Evolutionary conservation across 1,284 basidiomycete genomes (phyloP), one percentile per base, ranked within the genome.

Genomic region (Fomitiporia mediterranea): DNA sequence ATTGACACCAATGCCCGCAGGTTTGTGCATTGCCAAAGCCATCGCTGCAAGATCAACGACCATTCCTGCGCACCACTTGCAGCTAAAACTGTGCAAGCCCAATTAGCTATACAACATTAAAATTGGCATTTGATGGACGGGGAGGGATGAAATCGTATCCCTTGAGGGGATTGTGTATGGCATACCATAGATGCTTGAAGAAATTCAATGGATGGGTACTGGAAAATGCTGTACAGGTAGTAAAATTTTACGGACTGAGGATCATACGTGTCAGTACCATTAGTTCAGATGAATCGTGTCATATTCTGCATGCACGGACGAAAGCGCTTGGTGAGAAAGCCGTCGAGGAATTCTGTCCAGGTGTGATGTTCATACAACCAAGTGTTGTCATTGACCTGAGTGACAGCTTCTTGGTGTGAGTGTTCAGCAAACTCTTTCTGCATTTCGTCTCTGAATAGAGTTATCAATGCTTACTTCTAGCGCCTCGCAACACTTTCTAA

Each of bases 111-210:
- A 74, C 61, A 62, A 63, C 4, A 0, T 68, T 87, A 3, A 39
- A 55, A 6, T 63, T 69, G 5, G 81, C 79, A 0, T 77, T 87
- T 57, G 63, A 76, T 53, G 76, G n/a, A n/a, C n/a, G n/a, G n/a
- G 70, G 55, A 82, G 84, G 3, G 66, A 73, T 42, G 74, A 79
- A 4, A 75, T 87, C 1, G 71, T 86, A 0, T 87, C 84, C 6
- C 73, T 88, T 23, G 83, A 84, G 17, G 86, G 86, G 1, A 69
- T 88, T 21, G 70, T 89, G 62, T 73, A 79, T 42, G 84, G 84
- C 1, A 72, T 75, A 2, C 71, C 71, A 0, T 67, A 73, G 50
- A 69, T 79, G 47, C 87, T 87, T 63, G 77, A 86, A 50, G 69
- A 70, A 6, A 73, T 86, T 15, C 86, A 89, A 61, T 76, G 77